These are phyloP conservation scores for Skeletonema costatum DNA, from an alignment of 108 stramenopile species.

Conservation along the genomic window DNA sequence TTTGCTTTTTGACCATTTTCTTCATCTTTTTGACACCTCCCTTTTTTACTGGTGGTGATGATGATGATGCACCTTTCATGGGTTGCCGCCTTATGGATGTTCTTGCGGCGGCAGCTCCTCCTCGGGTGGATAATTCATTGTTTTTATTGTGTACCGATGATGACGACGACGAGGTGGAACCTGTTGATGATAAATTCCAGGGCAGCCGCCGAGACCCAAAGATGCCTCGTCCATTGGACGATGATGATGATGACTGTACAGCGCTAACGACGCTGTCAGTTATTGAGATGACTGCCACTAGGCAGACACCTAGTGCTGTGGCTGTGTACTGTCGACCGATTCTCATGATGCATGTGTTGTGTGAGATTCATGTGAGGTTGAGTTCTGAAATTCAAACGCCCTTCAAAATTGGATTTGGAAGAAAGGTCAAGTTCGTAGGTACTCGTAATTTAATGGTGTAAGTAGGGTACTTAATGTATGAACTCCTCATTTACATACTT, in stretches of 20 bases:
- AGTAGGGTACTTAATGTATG: too few species aligned
- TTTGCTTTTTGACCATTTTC: not conserved
- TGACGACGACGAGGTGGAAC: not conserved
- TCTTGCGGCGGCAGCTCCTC: not conserved
- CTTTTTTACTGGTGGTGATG: not conserved
- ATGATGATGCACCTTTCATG: not conserved
- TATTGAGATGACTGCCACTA: not conserved
- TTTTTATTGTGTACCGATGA: not conserved
- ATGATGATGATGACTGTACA: not conserved
- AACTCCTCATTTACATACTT: too few species aligned
- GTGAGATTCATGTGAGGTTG: too few species aligned
- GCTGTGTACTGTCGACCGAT: conserved; percentile 1
- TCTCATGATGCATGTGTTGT: not conserved
- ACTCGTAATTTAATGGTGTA: too few species aligned
- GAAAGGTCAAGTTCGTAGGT: too few species aligned
- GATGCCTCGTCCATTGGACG: not conserved
- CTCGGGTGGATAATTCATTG: not conserved
- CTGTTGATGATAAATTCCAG: not conserved
- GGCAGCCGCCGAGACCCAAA: not conserved
- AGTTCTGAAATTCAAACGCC: not conserved
- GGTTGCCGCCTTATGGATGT: not conserved
- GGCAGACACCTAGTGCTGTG: not conserved
- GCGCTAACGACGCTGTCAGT: not conserved
- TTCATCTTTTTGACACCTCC: not conserved
- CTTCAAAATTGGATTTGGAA: not conserved